Evolutionary conservation across 2,329 filamentous ascomycete genomes (phyloP).

Genomic region (Ilyonectria sp.): DNA sequence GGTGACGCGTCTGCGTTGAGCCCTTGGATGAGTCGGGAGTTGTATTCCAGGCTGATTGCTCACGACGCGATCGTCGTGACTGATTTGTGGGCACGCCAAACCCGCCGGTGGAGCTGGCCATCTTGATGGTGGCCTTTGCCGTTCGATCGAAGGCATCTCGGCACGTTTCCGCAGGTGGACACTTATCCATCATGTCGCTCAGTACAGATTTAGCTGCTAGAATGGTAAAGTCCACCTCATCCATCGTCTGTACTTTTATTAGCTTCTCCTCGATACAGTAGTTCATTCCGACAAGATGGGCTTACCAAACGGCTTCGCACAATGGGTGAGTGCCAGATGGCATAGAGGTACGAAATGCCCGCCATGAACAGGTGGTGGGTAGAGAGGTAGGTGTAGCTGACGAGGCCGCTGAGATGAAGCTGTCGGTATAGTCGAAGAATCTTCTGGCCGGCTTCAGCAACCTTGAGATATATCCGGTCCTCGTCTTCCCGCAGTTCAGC

Average conservation of each 20-base stretch:
- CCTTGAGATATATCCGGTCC: constrained; percentile 92
- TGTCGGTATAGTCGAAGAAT: constrained; percentile 93
- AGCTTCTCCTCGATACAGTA: constrained; percentile 19
- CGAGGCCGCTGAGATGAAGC: constrained; percentile 87
- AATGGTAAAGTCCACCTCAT: constrained; percentile 98
- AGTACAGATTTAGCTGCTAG: constrained; percentile 94
- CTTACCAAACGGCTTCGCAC: constrained; percentile 89
- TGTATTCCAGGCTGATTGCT: constrained; percentile 51
- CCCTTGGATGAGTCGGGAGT: constrained; percentile 46
- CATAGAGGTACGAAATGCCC: constrained; percentile 95
- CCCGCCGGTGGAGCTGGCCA: constrained; percentile 90
- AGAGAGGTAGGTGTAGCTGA: constrained; percentile 96
- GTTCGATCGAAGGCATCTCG: constrained; percentile 95
- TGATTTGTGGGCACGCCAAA: constrained; percentile 69
- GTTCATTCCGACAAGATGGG: constrained; percentile 32
- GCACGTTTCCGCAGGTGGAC: constrained; percentile 94
- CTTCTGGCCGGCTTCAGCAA: constrained; percentile 94
- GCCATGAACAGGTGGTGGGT: constrained; percentile 99
- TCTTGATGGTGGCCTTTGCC: constrained; percentile 94
- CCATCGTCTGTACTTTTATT: constrained; percentile 73
- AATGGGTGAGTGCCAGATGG: constrained; percentile 94
- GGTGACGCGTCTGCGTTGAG: constrained; percentile 44
- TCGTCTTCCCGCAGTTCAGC: constrained; percentile 84
- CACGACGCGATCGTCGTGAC: constrained; percentile 45
- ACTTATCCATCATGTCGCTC: constrained; percentile 92